Evolutionary conservation across 805 yeast species (phyloP).

Genomic region (Monosporozyma aerobia): DNA sequence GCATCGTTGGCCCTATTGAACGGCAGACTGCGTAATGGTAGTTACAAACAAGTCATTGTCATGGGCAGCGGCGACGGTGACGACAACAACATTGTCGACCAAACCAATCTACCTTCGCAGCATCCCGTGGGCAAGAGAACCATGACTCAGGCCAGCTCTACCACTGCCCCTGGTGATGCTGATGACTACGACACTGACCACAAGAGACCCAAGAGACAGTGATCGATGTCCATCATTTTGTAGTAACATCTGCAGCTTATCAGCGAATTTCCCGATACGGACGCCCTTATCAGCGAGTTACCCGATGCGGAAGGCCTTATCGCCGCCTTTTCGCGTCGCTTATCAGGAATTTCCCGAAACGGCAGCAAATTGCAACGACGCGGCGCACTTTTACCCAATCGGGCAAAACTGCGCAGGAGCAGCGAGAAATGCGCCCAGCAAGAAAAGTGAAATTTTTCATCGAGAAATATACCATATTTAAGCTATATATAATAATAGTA

Average conservation of each 20-base stretch:
- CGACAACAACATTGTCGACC: slow-evolving; percentile 25
- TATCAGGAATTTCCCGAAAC: neutral
- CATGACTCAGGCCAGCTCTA: neutral
- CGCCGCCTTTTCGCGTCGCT: neutral
- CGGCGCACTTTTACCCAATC: neutral
- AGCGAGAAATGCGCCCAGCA: neutral
- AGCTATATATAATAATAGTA: too few species aligned
- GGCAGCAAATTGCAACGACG: neutral
- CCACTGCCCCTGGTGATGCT: neutral
- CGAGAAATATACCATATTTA: too few species aligned
- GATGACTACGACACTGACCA: neutral
- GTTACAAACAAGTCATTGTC: slow-evolving; percentile 68
- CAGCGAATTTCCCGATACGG: neutral
- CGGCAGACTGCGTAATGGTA: slow-evolving; percentile 63
- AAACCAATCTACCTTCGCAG: slow-evolving; percentile 1
- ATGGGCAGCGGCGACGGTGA: slow-evolving; percentile 41
- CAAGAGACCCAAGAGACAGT: neutral
- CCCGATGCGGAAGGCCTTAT: neutral
- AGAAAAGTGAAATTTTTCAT: neutral
- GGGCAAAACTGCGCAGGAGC: neutral
- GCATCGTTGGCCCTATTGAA: slow-evolving; percentile 59
- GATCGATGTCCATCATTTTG: too few species aligned
- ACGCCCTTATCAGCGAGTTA: neutral
- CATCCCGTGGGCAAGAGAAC: neutral
- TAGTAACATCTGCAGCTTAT: too few species aligned